Conservation (phyloP, 192 early-diverging fungal species). For the Rhizophagus prolifer region DNA sequence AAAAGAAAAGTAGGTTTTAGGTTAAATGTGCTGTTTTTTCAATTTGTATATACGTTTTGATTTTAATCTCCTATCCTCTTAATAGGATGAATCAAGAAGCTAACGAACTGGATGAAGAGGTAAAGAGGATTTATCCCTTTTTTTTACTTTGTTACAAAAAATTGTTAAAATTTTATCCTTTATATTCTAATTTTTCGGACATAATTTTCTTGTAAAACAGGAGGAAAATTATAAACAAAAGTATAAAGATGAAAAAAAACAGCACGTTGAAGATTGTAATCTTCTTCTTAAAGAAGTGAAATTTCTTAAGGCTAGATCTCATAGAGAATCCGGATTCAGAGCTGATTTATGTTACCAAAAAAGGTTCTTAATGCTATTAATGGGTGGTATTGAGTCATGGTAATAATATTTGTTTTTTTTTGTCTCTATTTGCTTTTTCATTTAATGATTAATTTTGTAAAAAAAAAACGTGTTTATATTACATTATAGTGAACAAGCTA, state of each 20-base stretch:
- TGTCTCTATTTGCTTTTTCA: background rate
- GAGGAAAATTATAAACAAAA: slow-evolving; percentile 7
- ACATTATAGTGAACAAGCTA: slow-evolving; percentile 3
- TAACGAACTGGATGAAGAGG: background rate
- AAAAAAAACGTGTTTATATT: too few relatives aligned
- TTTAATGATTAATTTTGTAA: too few relatives aligned
- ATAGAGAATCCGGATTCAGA: slow-evolving; percentile 22
- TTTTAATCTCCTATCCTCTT: background rate
- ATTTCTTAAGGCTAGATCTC: slow-evolving; percentile 18
- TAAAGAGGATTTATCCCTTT: background rate
- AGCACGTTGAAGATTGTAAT: slow-evolving; percentile 4
- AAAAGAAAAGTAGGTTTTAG: background rate
- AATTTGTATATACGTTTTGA: background rate
- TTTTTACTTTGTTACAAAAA: background rate
- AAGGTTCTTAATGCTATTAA: slow-evolving; percentile 14
- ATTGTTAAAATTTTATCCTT: background rate
- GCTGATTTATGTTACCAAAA: slow-evolving; percentile 29
- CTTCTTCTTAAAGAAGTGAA: slow-evolving; percentile 12
- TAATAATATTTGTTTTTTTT: slow-evolving; percentile 1
- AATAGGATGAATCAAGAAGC: background rate
- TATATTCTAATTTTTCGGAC: too few relatives aligned
- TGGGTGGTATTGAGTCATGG: slow-evolving; percentile 23
- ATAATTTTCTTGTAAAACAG: background rate
- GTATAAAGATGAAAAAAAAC: slow-evolving; percentile 12
- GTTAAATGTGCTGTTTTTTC: background rate